Evolutionary conservation across 78 protist species (phyloP).

Genomic region (Planoprotostelium fungivorum): DNA sequence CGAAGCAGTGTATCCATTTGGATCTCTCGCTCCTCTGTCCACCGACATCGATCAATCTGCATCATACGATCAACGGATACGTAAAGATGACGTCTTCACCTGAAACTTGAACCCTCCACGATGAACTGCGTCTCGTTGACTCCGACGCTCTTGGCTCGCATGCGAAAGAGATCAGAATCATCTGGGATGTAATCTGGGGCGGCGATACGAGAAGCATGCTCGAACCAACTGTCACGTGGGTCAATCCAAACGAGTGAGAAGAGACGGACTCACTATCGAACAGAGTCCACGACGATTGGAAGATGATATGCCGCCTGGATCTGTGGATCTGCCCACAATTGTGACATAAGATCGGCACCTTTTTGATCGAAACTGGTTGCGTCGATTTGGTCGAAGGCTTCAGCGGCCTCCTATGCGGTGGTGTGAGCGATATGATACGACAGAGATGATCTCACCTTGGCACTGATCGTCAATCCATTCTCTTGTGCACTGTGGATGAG

Average conservation of each 20-base stretch:
- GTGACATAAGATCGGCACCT: neutral
- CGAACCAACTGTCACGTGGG: conserved; percentile 32
- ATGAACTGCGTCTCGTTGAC: conserved; percentile 61
- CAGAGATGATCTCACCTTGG: neutral
- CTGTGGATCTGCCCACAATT: neutral
- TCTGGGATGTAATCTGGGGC: conserved; percentile 66
- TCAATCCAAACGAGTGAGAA: neutral
- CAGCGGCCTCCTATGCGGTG: neutral
- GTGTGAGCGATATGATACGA: neutral
- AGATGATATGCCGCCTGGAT: neutral
- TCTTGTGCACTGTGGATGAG: neutral
- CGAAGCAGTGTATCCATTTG: conserved; percentile 89
- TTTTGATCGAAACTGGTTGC: neutral
- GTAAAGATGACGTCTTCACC: too few relatives aligned
- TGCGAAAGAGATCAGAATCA: conserved; percentile 63
- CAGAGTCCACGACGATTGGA: neutral
- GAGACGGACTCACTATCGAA: neutral
- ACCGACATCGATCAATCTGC: conserved; percentile 84
- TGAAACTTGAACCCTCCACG: conserved; percentile 17
- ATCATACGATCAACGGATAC: too few relatives aligned
- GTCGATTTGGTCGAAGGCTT: neutral
- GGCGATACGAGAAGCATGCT: conserved; percentile 51
- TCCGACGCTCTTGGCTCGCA: conserved; percentile 77
- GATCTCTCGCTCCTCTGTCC: conserved; percentile 90
- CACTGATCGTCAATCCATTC: neutral